phyloP scores from a whole-genome alignment of 139 green algal species.

The Coccomyxa sp. region DNA sequence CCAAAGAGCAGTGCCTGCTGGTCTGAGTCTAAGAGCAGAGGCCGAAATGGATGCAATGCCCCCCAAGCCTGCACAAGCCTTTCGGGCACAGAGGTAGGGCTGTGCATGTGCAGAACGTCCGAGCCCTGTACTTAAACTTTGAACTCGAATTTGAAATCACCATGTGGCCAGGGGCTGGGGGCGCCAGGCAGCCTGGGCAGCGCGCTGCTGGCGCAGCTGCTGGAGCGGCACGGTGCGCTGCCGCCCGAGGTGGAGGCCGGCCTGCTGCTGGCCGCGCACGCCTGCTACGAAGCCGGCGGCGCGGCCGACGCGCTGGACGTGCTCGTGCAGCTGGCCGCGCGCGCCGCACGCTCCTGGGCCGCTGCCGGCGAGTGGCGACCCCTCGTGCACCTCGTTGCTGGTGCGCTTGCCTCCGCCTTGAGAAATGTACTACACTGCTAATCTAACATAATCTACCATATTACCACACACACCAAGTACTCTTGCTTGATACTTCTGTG shows the following conservation, averaged over 20 bases:
- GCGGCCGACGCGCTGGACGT: neutral
- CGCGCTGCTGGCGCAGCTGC: neutral
- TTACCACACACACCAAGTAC: too few relatives aligned
- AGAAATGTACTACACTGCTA: too few relatives aligned
- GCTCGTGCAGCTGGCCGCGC: neutral
- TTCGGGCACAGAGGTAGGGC: too few relatives aligned
- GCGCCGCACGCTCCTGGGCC: neutral
- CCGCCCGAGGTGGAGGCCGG: neutral
- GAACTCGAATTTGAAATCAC: too few relatives aligned
- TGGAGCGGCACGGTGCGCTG: slow-evolving; percentile 1
- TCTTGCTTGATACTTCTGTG: too few relatives aligned
- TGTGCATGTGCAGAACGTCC: too few relatives aligned
- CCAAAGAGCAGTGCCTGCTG: too few relatives aligned
- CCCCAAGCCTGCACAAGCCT: too few relatives aligned
- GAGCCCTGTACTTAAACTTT: too few relatives aligned
- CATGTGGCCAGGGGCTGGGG: neutral
- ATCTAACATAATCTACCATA: too few relatives aligned
- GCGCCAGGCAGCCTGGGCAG: neutral
- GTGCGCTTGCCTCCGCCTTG: neutral
- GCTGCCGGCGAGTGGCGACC: neutral
- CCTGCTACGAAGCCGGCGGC: neutral
- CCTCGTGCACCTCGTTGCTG: neutral
- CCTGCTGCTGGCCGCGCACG: neutral
- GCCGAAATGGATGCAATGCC: too few relatives aligned
- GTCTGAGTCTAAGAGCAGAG: too few relatives aligned